Evolutionary conservation across 2,329 filamentous ascomycete genomes (phyloP).

Genomic region (Pseudocercospora ulei): DNA sequence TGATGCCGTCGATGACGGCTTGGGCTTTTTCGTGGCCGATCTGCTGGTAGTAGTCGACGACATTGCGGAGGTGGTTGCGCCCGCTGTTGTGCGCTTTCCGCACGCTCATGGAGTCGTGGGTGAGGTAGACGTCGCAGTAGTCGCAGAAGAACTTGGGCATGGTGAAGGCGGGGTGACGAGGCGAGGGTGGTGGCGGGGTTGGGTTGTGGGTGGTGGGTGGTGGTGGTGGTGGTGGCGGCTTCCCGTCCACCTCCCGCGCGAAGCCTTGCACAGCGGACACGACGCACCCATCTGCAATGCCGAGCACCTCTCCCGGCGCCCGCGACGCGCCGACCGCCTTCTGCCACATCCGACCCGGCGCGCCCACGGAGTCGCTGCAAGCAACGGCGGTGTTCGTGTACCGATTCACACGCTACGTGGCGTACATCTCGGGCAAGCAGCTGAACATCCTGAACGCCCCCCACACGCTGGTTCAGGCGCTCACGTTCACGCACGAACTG

Average conservation of each 20-base stretch:
- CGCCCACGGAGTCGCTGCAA: slow-evolving; percentile 67
- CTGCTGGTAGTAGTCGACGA: slow-evolving; percentile 97
- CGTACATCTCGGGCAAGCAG: slow-evolving; percentile 81
- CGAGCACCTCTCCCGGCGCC: slow-evolving; percentile 28
- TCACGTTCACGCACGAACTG: slow-evolving; percentile 50
- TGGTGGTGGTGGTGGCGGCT: neutral
- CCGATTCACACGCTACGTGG: slow-evolving; percentile 62
- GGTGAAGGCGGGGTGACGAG: slow-evolving; percentile 11
- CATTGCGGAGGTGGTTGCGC: slow-evolving; percentile 92
- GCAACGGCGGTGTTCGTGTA: slow-evolving; percentile 64
- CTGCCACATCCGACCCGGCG: slow-evolving; percentile 58
- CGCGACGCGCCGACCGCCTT: slow-evolving; percentile 20
- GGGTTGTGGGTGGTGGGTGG: too few relatives aligned
- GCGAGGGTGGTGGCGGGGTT: neutral
- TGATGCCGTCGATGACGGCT: slow-evolving; percentile 96
- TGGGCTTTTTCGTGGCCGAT: slow-evolving; percentile 98
- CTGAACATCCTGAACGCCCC: slow-evolving; percentile 72
- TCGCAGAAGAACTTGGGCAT: slow-evolving; percentile 51
- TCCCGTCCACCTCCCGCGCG: neutral
- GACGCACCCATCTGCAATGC: slow-evolving; percentile 26
- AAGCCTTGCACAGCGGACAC: slow-evolving; percentile 3
- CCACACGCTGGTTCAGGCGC: slow-evolving; percentile 70
- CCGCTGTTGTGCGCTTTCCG: slow-evolving; percentile 97
- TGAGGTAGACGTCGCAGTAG: slow-evolving; percentile 99
- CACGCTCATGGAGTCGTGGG: slow-evolving; percentile 99